Percentiles rank a stretch among this genome's conserved stretches.
These are phyloP conservation scores for Phellopilus nigrolimitatus DNA, from an alignment of 1,284 basidiomycete genomes.

Conservation along the genomic window DNA sequence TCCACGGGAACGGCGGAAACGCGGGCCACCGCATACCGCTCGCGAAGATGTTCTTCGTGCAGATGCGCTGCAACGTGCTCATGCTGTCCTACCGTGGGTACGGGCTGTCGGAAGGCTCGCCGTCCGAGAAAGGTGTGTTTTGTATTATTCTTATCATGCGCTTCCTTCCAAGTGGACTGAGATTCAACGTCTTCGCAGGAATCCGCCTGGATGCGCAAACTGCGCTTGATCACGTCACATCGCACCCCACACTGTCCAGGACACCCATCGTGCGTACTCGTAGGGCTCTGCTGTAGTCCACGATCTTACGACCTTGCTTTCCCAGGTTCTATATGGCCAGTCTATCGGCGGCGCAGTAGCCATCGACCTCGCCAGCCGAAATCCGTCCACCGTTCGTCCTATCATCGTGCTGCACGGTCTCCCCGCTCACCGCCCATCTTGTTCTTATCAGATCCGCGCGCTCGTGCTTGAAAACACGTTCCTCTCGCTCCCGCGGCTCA, in stretches of 20 bases:
- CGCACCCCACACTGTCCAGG: conserved; percentile 62
- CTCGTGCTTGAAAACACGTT: conserved; percentile 95
- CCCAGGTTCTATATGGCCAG: conserved; percentile 72
- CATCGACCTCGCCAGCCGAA: conserved; percentile 81
- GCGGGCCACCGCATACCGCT: conserved; percentile 86
- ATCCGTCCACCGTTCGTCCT: conserved; percentile 57
- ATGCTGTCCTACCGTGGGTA: conserved; percentile 91
- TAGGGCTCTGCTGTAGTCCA: background rate
- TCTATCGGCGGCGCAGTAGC: conserved; percentile 96
- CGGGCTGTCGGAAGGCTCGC: conserved; percentile 75
- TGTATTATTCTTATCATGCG: background rate
- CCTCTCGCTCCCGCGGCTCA: conserved; percentile 71
- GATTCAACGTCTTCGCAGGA: conserved; percentile 46
- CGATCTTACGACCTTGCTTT: conserved; percentile 19
- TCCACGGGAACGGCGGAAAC: conserved; percentile 87
- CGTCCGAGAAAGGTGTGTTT: conserved; percentile 71
- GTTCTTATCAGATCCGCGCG: conserved; percentile 53
- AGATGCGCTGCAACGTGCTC: conserved; percentile 84
- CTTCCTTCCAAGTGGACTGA: too few species aligned
- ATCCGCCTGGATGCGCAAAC: conserved; percentile 79
- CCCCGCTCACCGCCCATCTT: conserved; percentile 1
- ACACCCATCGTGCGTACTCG: conserved; percentile 56
- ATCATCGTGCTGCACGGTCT: background rate
- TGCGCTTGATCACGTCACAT: conserved; percentile 70
- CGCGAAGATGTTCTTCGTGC: conserved; percentile 79